These are phyloP conservation scores for Beauveria australis DNA, from an alignment of 2,329 filamentous ascomycete genomes.

Conservation along the genomic window DNA sequence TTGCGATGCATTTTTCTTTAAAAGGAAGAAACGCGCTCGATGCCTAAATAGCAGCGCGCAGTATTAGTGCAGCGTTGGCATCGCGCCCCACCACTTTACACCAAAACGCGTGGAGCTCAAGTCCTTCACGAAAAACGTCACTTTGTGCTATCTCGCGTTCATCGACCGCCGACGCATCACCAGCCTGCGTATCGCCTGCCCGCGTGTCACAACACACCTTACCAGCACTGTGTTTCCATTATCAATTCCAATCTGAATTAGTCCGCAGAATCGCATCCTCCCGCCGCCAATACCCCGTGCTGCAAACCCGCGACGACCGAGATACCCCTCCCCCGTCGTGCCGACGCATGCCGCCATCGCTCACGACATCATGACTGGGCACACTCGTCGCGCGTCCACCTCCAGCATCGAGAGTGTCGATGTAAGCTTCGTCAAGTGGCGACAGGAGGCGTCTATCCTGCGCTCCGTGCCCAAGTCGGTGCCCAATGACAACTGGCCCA, in stretches of 20 bases:
- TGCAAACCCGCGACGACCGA: not conserved
- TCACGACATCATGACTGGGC: constrained; percentile 27
- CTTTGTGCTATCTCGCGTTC: not conserved
- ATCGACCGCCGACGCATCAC: not conserved
- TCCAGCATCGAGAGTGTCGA: constrained; percentile 38
- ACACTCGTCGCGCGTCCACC: constrained; percentile 33
- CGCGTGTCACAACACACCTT: not conserved
- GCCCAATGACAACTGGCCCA: constrained; percentile 47
- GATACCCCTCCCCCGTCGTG: constrained; percentile 13
- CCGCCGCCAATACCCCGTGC: not conserved
- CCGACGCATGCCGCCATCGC: constrained; percentile 6
- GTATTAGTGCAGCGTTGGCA: no score
- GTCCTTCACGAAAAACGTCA: not conserved
- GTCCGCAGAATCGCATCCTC: not conserved
- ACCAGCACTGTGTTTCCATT: not conserved
- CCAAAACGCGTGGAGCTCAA: constrained; percentile 2
- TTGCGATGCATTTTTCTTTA: no score
- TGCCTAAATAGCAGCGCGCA: no score
- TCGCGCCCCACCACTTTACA: constrained; percentile 7
- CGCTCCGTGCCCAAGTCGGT: constrained; percentile 19
- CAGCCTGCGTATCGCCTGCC: not conserved
- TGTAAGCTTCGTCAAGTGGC: constrained; percentile 26
- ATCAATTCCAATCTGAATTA: not conserved
- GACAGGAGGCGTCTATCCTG: constrained; percentile 27
- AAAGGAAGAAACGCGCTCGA: no score